phyloP scores from a whole-genome alignment of 257 asterid species.

The Plantago elongata region DNA sequence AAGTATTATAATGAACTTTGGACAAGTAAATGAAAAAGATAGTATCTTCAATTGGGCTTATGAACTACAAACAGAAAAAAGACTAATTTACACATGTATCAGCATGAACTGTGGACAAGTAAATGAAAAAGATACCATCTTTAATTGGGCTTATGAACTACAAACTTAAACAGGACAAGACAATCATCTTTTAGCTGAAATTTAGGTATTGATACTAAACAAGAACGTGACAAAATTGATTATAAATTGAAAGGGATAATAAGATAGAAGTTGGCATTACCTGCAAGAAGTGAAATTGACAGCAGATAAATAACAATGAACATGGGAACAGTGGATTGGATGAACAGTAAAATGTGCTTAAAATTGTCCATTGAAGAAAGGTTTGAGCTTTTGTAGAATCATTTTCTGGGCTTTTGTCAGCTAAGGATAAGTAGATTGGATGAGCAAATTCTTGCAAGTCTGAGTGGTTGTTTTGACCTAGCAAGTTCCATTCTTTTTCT shows the following conservation, averaged over 20 bases:
- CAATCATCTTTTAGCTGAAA: no score
- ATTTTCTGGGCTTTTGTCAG: constrained; percentile 49
- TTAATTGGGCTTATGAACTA: background rate
- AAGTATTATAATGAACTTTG: background rate
- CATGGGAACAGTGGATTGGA: constrained; percentile 27
- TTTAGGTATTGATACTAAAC: no score
- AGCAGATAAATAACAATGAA: constrained; percentile 18
- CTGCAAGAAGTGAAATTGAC: constrained; percentile 35
- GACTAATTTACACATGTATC: background rate
- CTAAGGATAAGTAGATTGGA: constrained; percentile 21
- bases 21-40: background rate
- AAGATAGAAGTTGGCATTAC: constrained; percentile 26
- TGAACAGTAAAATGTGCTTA: constrained; percentile 31
- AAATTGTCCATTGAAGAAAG: constrained; percentile 47
- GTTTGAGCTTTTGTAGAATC: constrained; percentile 40
- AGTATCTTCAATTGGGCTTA: background rate
- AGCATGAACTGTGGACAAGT: background rate
- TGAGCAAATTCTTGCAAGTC: constrained; percentile 18
- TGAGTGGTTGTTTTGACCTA: constrained; percentile 29
- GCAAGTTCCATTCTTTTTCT: constrained; percentile 2
- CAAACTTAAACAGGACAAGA: no score
- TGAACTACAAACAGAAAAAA: no score
- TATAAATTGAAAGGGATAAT: background rate
- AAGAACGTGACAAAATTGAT: background rate
- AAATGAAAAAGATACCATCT: background rate